Percentiles rank a stretch among this genome's conserved stretches.
These are phyloP conservation scores for Aspergillus melleus DNA, from an alignment of 2,329 filamentous ascomycete genomes.

Conservation along the genomic window DNA sequence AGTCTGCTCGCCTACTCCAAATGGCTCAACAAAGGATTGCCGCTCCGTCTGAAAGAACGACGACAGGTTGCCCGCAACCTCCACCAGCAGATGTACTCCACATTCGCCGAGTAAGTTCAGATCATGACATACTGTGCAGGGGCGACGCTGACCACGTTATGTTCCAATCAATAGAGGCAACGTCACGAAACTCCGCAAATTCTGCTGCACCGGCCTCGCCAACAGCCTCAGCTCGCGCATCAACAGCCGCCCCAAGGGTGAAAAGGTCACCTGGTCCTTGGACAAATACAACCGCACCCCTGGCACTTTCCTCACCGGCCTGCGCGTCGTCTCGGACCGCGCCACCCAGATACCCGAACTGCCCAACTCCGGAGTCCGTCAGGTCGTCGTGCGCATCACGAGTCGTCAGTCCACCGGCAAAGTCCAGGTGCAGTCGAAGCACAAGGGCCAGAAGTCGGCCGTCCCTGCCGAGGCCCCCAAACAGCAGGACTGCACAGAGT, in stretches of 20 bases:
- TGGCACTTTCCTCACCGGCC: constrained; percentile 37
- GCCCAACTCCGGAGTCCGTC: constrained; percentile 40
- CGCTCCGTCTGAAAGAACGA: constrained; percentile 37
- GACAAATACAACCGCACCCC: constrained; percentile 39
- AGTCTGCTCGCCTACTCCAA: constrained; percentile 36
- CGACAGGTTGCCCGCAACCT: constrained; percentile 40
- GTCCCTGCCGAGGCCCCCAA: constrained; percentile 23
- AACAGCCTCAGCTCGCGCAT: constrained; percentile 37
- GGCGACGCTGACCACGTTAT: not conserved
- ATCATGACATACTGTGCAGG: constrained; percentile 2
- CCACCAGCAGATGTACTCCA: constrained; percentile 49
- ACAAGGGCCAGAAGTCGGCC: constrained; percentile 3
- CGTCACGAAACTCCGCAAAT: constrained; percentile 31
- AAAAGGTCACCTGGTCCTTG: constrained; percentile 37
- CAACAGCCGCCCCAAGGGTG: constrained; percentile 30
- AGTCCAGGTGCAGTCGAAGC: constrained; percentile 4
- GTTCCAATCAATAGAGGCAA: constrained; percentile 32
- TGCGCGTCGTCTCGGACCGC: constrained; percentile 44
- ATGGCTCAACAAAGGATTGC: constrained; percentile 31
- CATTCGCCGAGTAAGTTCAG: constrained; percentile 46
- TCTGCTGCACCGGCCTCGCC: constrained; percentile 42
- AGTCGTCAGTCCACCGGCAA: constrained; percentile 39
- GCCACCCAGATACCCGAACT: constrained; percentile 42
- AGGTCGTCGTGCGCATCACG: constrained; percentile 41
- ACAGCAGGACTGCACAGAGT: constrained; percentile 48